A percentile compares a stretch with the other conserved stretches of the same genome.
Evolutionary conservation across 768 basidiomycete species (phyloP).

Genomic region (Boletales sp.): DNA sequence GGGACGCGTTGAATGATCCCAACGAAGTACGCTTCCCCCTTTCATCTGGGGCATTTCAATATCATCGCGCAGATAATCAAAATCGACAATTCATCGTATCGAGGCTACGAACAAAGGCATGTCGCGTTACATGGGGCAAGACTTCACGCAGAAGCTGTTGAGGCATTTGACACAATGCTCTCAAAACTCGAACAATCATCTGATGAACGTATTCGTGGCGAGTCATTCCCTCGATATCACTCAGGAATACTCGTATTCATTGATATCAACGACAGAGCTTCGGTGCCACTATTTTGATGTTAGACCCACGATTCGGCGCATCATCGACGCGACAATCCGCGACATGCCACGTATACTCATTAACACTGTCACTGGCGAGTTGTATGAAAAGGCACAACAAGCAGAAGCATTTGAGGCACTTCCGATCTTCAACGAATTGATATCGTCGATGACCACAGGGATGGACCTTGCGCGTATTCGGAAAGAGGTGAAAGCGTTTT

Average conservation of each 20-base stretch:
- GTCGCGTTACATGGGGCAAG: neutral
- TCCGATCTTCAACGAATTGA: neutral
- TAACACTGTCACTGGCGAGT: neutral
- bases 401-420: neutral
- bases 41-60: no score
- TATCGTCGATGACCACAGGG: no score
- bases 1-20: neutral
- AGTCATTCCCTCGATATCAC: neutral
- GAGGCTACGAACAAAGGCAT: neutral
- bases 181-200: neutral
- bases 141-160: neutral
- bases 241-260: neutral
- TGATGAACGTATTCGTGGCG: neutral
- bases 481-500: no score
- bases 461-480: no score
- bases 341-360: neutral
- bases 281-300: no score
- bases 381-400: neutral
- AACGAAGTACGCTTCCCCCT: neutral
- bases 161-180: neutral
- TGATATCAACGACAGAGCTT: neutral
- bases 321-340: no score
- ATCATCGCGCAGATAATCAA: neutral
- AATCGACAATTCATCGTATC: neutral
- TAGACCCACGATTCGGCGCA: no score